phyloP scores from a whole-genome alignment of 768 basidiomycete genomes.

The Suillus spraguei region DNA sequence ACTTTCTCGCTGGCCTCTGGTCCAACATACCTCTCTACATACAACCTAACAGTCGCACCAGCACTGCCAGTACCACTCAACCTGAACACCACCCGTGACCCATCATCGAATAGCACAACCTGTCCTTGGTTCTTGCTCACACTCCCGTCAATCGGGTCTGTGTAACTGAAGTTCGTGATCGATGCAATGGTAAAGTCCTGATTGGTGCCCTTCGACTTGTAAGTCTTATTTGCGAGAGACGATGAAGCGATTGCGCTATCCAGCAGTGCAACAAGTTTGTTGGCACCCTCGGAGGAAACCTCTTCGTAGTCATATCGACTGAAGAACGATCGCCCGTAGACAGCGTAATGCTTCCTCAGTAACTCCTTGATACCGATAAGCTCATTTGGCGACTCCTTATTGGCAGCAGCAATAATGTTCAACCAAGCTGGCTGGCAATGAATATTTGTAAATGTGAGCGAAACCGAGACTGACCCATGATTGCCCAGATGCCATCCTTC shows the following conservation, averaged over 20 bases:
- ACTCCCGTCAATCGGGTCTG: constrained; percentile 95
- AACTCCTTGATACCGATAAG: constrained; percentile 91
- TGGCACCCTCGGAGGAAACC: constrained; percentile 88
- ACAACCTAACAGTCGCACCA: constrained; percentile 95
- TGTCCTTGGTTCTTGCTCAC: constrained; percentile 96
- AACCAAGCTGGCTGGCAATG: constrained; percentile 74
- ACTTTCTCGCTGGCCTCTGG: constrained; percentile 68
- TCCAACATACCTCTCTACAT: constrained; percentile 90
- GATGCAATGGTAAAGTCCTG: constrained; percentile 77
- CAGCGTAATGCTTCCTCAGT: constrained; percentile 82
- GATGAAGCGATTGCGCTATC: constrained; percentile 67
- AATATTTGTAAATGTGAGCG: constrained; percentile 12
- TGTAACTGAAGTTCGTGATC: constrained; percentile 92
- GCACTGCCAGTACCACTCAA: constrained; percentile 95
- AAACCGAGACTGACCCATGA: constrained; percentile 67
- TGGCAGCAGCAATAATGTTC: constrained; percentile 92
- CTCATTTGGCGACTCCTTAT: constrained; percentile 72
- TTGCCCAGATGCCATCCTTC: constrained; percentile 99
- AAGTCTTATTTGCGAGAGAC: constrained; percentile 67
- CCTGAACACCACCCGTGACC: constrained; percentile 93
- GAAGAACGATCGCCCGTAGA: constrained; percentile 98
- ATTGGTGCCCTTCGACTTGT: constrained; percentile 66
- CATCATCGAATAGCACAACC: constrained; percentile 89
- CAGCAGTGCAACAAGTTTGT: constrained; percentile 79
- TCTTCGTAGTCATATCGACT: constrained; percentile 99